Percentiles rank a stretch among this genome's conserved stretches.
Conservation (phyloP, 495 filamentous ascomycete species). For the Aspergillus panamensis region DNA sequence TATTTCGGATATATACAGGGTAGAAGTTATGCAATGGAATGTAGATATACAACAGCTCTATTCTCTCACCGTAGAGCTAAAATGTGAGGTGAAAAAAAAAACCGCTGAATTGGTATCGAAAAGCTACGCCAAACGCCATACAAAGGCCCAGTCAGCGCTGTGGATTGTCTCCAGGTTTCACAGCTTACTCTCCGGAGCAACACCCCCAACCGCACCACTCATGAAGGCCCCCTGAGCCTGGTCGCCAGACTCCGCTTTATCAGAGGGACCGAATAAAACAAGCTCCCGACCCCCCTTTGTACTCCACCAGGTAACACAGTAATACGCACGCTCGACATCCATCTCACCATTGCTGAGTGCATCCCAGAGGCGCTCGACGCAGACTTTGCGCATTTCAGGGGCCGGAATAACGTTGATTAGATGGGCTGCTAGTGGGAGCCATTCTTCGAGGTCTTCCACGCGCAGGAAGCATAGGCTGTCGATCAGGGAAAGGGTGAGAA, state of each 20-base stretch:
- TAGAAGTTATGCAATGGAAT: neutral
- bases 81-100: neutral
- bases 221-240: constrained; percentile 43
- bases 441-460: constrained; percentile 67
- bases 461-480: constrained; percentile 77
- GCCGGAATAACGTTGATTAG: constrained; percentile 63
- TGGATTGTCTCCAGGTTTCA: constrained; percentile 13
- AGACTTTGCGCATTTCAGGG: constrained; percentile 57
- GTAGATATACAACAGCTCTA: neutral
- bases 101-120: no score
- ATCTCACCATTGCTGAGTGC: constrained; percentile 81
- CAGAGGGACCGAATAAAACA: constrained; percentile 54
- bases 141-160: neutral
- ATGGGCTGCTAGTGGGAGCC: constrained; percentile 68
- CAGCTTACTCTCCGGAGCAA: constrained; percentile 44
- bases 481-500: constrained; percentile 72
- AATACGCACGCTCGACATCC: constrained; percentile 79
- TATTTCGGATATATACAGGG: constrained; percentile 14
- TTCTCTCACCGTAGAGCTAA: neutral
- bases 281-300: constrained; percentile 63
- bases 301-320: constrained; percentile 87
- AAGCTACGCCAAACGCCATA: neutral
- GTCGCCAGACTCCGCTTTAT: constrained; percentile 20
- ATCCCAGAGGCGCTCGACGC: constrained; percentile 79
- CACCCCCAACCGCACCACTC: constrained; percentile 54